Conservation (phyloP, 192 early-diverging fungal species). For the Coemansia biformis region DNA sequence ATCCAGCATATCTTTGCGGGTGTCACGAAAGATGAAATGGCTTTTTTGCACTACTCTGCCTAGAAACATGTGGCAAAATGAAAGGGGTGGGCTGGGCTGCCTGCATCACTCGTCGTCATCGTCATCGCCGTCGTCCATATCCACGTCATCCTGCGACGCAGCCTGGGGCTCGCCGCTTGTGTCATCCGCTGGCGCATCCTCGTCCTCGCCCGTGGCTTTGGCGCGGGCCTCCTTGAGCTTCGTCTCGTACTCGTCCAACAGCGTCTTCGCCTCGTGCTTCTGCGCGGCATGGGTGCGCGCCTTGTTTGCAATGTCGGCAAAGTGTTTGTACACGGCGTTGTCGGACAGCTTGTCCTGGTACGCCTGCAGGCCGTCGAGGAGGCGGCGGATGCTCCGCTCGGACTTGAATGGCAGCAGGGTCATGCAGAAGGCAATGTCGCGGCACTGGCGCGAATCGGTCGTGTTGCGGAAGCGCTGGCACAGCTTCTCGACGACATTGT, state of each 20-base stretch:
- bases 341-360: constrained; percentile 94
- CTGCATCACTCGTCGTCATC: constrained; percentile 4
- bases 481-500: constrained; percentile 93
- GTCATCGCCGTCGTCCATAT: constrained; percentile 9
- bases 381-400: constrained; percentile 78
- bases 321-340: constrained; percentile 72
- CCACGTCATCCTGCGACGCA: constrained; percentile 5
- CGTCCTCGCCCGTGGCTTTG: constrained; percentile 61
- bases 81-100: too few species aligned
- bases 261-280: constrained; percentile 71
- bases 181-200: background rate
- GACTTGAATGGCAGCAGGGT: constrained; percentile 81
- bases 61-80: too few species aligned
- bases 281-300: constrained; percentile 49
- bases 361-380: constrained; percentile 75
- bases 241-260: constrained; percentile 81
- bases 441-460: constrained; percentile 65
- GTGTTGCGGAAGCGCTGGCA: constrained; percentile 89
- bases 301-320: constrained; percentile 84
- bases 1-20: too few species aligned
- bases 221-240: constrained; percentile 70
- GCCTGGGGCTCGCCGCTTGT: background rate
- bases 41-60: too few species aligned
- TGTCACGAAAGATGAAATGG: too few species aligned
- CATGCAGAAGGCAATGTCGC: constrained; percentile 91